A percentile compares a stretch with the other conserved stretches of the same genome.
phyloP scores from a whole-genome alignment of 108 stramenopile genomes.

The Aurantiochytrium sp. region DNA sequence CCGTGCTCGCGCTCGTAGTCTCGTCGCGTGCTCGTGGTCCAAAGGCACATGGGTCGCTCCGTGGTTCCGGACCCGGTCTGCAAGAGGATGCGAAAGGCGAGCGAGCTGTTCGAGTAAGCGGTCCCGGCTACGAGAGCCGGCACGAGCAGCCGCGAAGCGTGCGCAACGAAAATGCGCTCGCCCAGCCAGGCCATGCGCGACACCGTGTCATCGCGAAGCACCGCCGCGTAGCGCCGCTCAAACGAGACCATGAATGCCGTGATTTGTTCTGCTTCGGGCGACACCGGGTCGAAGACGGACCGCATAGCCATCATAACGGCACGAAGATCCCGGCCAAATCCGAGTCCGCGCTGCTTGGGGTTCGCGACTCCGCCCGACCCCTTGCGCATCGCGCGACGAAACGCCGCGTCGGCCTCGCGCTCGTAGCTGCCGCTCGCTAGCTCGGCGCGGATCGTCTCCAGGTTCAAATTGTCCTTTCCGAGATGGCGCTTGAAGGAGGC shows the following conservation, averaged over 20 bases:
- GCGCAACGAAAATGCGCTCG: conserved; percentile 5
- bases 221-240: neutral
- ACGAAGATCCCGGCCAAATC: conserved; percentile 12
- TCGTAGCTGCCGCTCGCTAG: neutral
- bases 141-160: neutral
- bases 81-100: neutral
- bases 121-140: neutral
- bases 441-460: neutral
- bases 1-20: neutral
- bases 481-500: neutral
- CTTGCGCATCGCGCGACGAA: neutral
- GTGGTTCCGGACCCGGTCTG: neutral
- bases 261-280: neutral
- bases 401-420: neutral
- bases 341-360: neutral
- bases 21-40: neutral
- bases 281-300: neutral
- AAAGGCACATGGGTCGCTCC: neutral
- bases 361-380: neutral
- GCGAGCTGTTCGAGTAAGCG: neutral
- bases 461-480: neutral
- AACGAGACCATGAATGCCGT: neutral
- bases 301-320: neutral
- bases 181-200: neutral
- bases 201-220: neutral